A percentile compares a stretch with the other conserved stretches of the same genome.
phyloP scores from a whole-genome alignment of 148 eudicot species.

The Chenopodium quinoa region DNA sequence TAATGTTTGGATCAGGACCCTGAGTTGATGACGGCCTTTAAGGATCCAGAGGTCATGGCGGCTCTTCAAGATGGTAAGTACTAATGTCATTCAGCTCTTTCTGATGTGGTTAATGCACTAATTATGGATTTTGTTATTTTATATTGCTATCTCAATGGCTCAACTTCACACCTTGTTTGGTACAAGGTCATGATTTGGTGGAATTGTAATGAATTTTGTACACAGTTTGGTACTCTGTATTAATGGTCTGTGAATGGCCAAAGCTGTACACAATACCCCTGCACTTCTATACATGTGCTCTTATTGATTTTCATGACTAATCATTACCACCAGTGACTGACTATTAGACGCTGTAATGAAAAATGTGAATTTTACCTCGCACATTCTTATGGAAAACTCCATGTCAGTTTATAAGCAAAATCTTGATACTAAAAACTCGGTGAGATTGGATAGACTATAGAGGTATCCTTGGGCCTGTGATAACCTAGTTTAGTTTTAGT shows the following conservation, averaged over 20 bases:
- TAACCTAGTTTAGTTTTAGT: background rate
- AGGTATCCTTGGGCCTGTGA: background rate
- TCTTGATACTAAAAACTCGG: background rate
- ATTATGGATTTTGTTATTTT: background rate
- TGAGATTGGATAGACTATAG: background rate
- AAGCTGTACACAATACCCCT: background rate
- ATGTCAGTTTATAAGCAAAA: background rate
- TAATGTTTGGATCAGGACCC: constrained; percentile 64
- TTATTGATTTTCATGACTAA: background rate
- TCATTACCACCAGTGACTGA: background rate
- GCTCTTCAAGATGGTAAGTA: constrained; percentile 93
- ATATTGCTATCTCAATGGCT: background rate
- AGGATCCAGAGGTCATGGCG: constrained; percentile 98
- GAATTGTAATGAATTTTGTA: background rate
- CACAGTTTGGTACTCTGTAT: background rate
- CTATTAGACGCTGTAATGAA: background rate
- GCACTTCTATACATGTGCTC: background rate
- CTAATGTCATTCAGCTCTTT: background rate
- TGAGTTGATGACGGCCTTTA: constrained; percentile 89
- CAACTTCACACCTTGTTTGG: background rate
- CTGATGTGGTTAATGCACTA: background rate
- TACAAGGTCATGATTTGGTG: background rate
- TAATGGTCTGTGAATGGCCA: background rate
- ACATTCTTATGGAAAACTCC: background rate
- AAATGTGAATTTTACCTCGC: background rate